Base-by-base conservation (phyloP, 257 asterid species). In the Verbena officinalis region DNA sequence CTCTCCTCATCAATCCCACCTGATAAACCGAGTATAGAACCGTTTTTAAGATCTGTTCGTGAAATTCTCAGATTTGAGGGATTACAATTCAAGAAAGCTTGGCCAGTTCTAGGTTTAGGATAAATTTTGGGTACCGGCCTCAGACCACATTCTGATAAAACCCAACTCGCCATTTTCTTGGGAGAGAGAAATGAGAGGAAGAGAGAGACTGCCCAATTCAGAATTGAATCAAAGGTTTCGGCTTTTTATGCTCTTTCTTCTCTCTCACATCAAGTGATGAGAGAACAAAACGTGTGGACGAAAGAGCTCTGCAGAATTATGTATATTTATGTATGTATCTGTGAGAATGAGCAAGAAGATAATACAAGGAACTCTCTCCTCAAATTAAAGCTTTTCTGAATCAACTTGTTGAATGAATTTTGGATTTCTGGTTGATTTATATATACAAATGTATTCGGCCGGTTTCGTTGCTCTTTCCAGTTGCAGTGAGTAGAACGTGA, bases 291-390 rank as follows among this genome's bases (percentile, higher is more conserved):
- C 59, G 60, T 49, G 77, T 69, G 84, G 81, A 72, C 70, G 34
- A 10, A 34, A 69, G 30, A 54, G 61, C 12, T 7, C 16, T n/a
- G 7, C 44, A 34, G 50, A 30, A 27, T 14, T 55, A 17, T 45
- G 55, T 36, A 48, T 12, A 2, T 7, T 9, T 43, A 43, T 22
- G 36, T 48, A 43, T 65, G 74, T 45, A 55, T 43, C 8, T 59
- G 24, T 70, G 62, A 59, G 16, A 31, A 60, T 72, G 33, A 5
- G 16, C 48, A 31, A 65, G 71, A 22, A 60, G 86, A 79, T 75
- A 82, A 72, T 56, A 64, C 69, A 72, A 55, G 60, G 78, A 68
- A 33, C 69, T 55, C 66, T 60, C 73, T 52, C 75, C 89, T 82
- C 67, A 24, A 43, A 66, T 60, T 69, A 22, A 52, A 60, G 40